phyloP scores from a whole-genome alignment of 768 basidiomycete species.

The Lentinula raphanica region DNA sequence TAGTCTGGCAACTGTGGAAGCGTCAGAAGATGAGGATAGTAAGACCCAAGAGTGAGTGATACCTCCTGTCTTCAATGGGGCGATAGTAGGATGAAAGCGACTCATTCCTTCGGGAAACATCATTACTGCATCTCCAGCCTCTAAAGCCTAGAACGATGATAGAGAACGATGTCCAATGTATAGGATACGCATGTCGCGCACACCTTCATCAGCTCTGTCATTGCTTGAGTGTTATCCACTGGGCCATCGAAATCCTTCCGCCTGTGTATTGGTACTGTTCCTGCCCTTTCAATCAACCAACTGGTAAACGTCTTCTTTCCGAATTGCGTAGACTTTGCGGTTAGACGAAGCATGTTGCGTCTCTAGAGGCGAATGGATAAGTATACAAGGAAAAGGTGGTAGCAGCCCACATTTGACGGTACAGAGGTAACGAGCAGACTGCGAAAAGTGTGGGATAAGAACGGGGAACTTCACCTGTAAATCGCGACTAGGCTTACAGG shows the following conservation, averaged over 20 bases:
- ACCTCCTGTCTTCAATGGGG: constrained; percentile 83
- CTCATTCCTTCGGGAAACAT: constrained; percentile 86
- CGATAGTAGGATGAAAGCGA: constrained; percentile 81
- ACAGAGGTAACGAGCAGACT: constrained; percentile 74
- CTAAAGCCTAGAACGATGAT: constrained; percentile 52
- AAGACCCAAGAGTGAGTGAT: constrained; percentile 10
- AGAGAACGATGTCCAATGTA: neutral
- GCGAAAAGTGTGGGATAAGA: neutral
- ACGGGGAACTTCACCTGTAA: neutral
- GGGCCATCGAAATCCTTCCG: constrained; percentile 62
- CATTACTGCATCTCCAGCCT: constrained; percentile 73
- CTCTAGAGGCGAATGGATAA: constrained; percentile 32
- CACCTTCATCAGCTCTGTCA: constrained; percentile 68
- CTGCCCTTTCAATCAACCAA: constrained; percentile 86
- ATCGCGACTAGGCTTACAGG: constrained; percentile 44
- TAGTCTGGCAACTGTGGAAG: constrained; percentile 62
- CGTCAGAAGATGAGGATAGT: neutral
- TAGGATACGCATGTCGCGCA: constrained; percentile 8
- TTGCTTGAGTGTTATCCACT: constrained; percentile 62
- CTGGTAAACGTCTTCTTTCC: constrained; percentile 79
- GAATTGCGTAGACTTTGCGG: constrained; percentile 86
- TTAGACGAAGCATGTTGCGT: constrained; percentile 77
- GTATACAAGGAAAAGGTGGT: neutral
- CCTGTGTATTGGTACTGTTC: constrained; percentile 79
- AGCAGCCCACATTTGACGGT: constrained; percentile 50